These are phyloP conservation scores for Starmerella tilneyi DNA, from an alignment of 805 yeast species.

Conservation along the genomic window DNA sequence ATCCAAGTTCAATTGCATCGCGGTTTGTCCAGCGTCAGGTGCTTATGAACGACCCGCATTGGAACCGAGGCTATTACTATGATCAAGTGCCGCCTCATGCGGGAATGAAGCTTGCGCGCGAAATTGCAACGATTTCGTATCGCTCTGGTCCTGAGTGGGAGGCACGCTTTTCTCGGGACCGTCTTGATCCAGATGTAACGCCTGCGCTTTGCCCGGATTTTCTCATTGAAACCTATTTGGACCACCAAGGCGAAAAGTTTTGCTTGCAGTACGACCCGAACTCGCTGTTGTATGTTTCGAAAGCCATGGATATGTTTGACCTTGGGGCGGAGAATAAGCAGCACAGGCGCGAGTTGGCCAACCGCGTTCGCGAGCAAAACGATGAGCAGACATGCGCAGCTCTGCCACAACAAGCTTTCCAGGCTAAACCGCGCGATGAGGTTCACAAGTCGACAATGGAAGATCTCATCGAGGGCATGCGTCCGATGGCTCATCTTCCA, in stretches of 20 bases:
- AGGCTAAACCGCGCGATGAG: conserved; percentile 40
- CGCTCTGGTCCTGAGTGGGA: conserved; percentile 98
- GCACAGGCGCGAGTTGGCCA: conserved; percentile 9
- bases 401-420: conserved; percentile 44
- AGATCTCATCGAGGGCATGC: conserved; percentile 61
- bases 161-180: conserved; percentile 73
- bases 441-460: conserved; percentile 30
- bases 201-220: conserved; percentile 93
- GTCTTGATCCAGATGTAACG: conserved; percentile 65
- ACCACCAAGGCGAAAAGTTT: conserved; percentile 91
- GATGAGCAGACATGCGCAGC: conserved; percentile 21
- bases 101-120: conserved; percentile 90
- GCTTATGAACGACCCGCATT: conserved; percentile 85
- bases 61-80: conserved; percentile 86
- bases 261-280: conserved; percentile 85
- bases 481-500: conserved; percentile 50
- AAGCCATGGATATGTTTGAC: conserved; percentile 92
- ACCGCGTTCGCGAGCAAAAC: conserved; percentile 7
- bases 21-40: conserved; percentile 89
- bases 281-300: conserved; percentile 74
- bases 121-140: conserved; percentile 87
- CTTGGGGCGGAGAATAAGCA: conserved; percentile 37
- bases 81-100: conserved; percentile 75
- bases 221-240: conserved; percentile 81
- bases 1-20: conserved; percentile 88